Evolutionary conservation across 139 green algal genomes (phyloP), one percentile per base, ranked within the genome.

Genomic region (Volvox reticuliferus): DNA sequence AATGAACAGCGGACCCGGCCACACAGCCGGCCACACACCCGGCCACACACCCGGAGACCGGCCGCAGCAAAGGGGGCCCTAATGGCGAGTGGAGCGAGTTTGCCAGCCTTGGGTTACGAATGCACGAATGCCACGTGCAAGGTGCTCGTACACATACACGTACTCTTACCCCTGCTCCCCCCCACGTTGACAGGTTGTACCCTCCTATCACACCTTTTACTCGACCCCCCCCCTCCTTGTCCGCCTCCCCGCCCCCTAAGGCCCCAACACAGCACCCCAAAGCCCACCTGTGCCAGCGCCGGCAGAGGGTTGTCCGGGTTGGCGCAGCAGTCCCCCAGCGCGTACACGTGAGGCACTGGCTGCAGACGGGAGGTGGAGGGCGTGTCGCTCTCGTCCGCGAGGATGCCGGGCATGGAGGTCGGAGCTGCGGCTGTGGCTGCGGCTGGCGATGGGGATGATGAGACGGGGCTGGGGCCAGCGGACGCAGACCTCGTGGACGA

Each of bases 321-420:
- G n/a, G 96, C 96, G 33, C 93, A 96, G 93, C 97, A 99, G 94
- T 99, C 97, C 0, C 97, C 97, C 35, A 99, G 86, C 1, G 96
- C 96, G 63, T 95, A 99, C 20, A 98, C 93, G 91, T 93, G 71
- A 0, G 73, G 77, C 79, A 95, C 67, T 2, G 91, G 90, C 22
- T 62, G 63, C 63, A 93, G 44, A 3, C 26, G 33, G 12, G 78
- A 9, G 37, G 84, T 80, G 79, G 65, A 75, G n/a, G 77, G 76
- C 3, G 69, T 89, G 86, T 82, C 91, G 68, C 32, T 65, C 90
- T 93, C 90, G 18, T 90, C 85, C 0, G 83, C 67, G 73, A 93
- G 62, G 14, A 93, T 79, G n/a, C 76, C 12, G 24, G 86, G 86
- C 50, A 90, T 24, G 36, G 84, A 9, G 69, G 35, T 3, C 19